Conservation (phyloP, 495 filamentous ascomycete species). For the Talaromyces proteolyticus region DNA sequence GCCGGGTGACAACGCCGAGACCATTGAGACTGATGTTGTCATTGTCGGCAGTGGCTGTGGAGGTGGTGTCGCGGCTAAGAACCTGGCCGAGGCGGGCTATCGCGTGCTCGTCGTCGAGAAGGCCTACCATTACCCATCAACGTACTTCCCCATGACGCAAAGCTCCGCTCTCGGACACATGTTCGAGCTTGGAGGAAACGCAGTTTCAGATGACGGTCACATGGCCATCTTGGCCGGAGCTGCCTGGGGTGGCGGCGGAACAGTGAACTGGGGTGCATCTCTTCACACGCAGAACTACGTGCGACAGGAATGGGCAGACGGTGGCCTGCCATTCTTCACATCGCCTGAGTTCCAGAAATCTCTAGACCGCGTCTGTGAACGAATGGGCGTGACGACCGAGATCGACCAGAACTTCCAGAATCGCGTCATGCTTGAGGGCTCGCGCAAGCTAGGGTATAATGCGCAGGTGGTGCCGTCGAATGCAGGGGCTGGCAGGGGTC, state of each 20-base stretch:
- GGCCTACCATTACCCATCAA: slow-evolving; percentile 63
- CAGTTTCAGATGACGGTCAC: slow-evolving; percentile 56
- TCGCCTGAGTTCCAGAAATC: slow-evolving; percentile 68
- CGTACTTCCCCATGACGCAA: slow-evolving; percentile 67
- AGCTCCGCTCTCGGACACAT: slow-evolving; percentile 50
- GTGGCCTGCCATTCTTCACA: slow-evolving; percentile 70
- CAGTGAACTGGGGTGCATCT: slow-evolving; percentile 83
- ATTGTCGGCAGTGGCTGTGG: slow-evolving; percentile 86
- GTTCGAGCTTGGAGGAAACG: slow-evolving; percentile 53
- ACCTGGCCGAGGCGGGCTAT: slow-evolving; percentile 68
- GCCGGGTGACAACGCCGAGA: slow-evolving; percentile 37
- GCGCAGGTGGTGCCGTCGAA: slow-evolving; percentile 75
- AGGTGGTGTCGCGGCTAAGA: slow-evolving; percentile 77
- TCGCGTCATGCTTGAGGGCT: slow-evolving; percentile 63
- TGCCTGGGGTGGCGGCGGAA: slow-evolving; percentile 82
- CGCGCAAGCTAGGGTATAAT: slow-evolving; percentile 66
- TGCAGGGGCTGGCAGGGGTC: slow-evolving; percentile 54
- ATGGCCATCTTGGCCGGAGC: slow-evolving; percentile 60
- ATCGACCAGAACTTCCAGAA: slow-evolving; percentile 69
- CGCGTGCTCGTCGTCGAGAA: slow-evolving; percentile 81
- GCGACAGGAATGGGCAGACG: slow-evolving; percentile 73
- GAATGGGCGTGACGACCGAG: slow-evolving; percentile 73
- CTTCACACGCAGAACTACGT: slow-evolving; percentile 78
- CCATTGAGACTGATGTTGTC: slow-evolving; percentile 73
- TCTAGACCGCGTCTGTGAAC: slow-evolving; percentile 64